A percentile compares a stretch with the other conserved stretches of the same genome.
phyloP scores from a whole-genome alignment of 306 rosid genomes.

The Pterocarpus santalinus region DNA sequence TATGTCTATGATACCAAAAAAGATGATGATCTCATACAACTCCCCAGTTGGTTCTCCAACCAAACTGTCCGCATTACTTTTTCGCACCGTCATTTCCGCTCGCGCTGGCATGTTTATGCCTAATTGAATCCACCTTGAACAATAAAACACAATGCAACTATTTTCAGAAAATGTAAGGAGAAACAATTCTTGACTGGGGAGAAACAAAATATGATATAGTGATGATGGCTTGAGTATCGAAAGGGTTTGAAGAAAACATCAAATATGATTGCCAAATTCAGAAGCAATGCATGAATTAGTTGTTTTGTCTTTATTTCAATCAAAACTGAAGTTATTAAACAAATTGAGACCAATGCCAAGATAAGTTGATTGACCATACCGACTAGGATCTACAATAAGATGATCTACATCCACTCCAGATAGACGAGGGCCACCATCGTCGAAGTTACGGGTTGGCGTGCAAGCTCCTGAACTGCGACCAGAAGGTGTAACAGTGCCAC shows the following conservation, averaged over 20 bases:
- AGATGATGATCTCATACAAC: slow-evolving; percentile 72
- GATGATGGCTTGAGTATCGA: too few relatives aligned
- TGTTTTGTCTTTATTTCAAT: not conserved
- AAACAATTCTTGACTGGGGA: not conserved
- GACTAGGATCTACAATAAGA: slow-evolving; percentile 57
- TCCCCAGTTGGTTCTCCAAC: slow-evolving; percentile 90
- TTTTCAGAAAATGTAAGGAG: slow-evolving; percentile 23
- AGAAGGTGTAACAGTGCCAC: slow-evolving; percentile 48
- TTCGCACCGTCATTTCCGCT: slow-evolving; percentile 75
- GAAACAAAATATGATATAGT: not conserved
- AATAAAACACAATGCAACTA: not conserved
- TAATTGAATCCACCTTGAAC: slow-evolving; percentile 71
- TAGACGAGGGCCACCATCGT: slow-evolving; percentile 50
- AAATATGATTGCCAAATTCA: not conserved
- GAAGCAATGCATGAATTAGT: not conserved
- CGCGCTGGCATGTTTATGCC: slow-evolving; percentile 87
- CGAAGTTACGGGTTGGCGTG: slow-evolving; percentile 43
- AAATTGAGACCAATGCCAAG: not conserved
- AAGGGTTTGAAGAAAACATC: not conserved
- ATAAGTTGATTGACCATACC: slow-evolving; percentile 58
- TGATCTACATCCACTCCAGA: slow-evolving; percentile 62
- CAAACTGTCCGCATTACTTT: slow-evolving; percentile 66
- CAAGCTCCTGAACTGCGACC: not conserved
- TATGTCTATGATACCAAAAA: slow-evolving; percentile 92
- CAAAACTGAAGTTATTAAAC: not conserved